A percentile compares a stretch with the other conserved stretches of the same genome.
phyloP scores from a whole-genome alignment of 2,329 filamentous ascomycete genomes.

The Furcasterigmium sp. region DNA sequence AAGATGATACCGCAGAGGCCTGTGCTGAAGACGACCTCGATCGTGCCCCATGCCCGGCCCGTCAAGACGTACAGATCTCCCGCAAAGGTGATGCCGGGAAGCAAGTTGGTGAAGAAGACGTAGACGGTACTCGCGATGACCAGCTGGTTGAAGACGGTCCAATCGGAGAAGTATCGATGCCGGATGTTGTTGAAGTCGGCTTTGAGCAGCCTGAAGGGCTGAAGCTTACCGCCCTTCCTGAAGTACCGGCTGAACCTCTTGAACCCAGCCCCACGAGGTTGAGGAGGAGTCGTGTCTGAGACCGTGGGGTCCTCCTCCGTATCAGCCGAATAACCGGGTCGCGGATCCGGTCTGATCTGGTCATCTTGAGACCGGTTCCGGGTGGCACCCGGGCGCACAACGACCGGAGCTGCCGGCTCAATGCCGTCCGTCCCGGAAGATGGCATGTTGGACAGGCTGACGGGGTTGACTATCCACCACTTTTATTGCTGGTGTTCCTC shows the following conservation, averaged over 20 bases:
- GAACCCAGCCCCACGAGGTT: too few species aligned
- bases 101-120: conserved; percentile 62
- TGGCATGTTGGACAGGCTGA: too few species aligned
- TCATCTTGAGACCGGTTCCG: too few species aligned
- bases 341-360: too few species aligned
- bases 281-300: too few species aligned
- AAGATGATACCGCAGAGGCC: conserved; percentile 60
- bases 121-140: conserved; percentile 59
- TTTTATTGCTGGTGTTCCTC: too few species aligned
- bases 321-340: too few species aligned
- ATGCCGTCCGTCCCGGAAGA: too few species aligned
- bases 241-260: conserved; percentile 10
- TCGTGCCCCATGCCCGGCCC: conserved; percentile 58
- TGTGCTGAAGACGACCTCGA: conserved; percentile 63
- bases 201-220: conserved; percentile 46
- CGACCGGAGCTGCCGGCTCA: too few species aligned
- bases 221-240: conserved; percentile 34
- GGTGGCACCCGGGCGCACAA: too few species aligned
- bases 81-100: conserved; percentile 63
- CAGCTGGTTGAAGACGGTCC: conserved; percentile 57
- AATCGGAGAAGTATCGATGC: conserved; percentile 45
- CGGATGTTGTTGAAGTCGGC: conserved; percentile 42
- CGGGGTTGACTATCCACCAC: too few species aligned
- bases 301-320: too few species aligned
- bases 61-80: conserved; percentile 59